These are phyloP conservation scores for Kazachstania sp. DNA, from an alignment of 1,139 yeast species.

Conservation along the genomic window DNA sequence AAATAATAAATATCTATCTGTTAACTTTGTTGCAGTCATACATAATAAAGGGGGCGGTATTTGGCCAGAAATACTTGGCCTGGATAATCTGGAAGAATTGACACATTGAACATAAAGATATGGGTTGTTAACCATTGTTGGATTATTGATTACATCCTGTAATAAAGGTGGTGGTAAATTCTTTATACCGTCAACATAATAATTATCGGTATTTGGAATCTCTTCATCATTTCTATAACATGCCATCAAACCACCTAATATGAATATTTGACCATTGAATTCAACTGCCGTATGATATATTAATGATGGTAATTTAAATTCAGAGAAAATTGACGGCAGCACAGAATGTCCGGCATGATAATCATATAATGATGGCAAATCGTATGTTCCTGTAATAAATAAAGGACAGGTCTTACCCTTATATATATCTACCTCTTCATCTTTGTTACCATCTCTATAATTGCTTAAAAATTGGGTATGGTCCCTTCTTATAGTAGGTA, in stretches of 20 bases:
- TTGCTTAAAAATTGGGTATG: conserved; percentile 8
- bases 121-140: conserved; percentile 34
- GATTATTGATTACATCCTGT: conserved; percentile 33
- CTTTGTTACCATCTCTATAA: neutral
- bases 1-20: conserved; percentile 35
- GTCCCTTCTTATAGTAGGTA: conserved; percentile 15
- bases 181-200: conserved; percentile 32
- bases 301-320: conserved; percentile 33
- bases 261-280: conserved; percentile 31
- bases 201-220: conserved; percentile 32
- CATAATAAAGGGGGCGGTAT: conserved; percentile 38
- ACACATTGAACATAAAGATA: conserved; percentile 32
- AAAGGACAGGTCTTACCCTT: conserved; percentile 19
- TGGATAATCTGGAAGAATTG: conserved; percentile 32
- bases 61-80: conserved; percentile 29
- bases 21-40: conserved; percentile 32
- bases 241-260: conserved; percentile 37
- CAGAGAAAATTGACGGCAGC: conserved; percentile 34
- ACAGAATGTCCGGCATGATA: conserved; percentile 18
- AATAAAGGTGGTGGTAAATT: conserved; percentile 40
- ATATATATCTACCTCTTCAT: conserved; percentile 5
- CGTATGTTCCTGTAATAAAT: conserved; percentile 19
- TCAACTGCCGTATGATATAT: conserved; percentile 36
- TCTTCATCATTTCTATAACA: conserved; percentile 29
- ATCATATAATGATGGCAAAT: conserved; percentile 19